phyloP scores from a whole-genome alignment of 2,329 filamentous ascomycete species.

The Fusarium caatingaense region DNA sequence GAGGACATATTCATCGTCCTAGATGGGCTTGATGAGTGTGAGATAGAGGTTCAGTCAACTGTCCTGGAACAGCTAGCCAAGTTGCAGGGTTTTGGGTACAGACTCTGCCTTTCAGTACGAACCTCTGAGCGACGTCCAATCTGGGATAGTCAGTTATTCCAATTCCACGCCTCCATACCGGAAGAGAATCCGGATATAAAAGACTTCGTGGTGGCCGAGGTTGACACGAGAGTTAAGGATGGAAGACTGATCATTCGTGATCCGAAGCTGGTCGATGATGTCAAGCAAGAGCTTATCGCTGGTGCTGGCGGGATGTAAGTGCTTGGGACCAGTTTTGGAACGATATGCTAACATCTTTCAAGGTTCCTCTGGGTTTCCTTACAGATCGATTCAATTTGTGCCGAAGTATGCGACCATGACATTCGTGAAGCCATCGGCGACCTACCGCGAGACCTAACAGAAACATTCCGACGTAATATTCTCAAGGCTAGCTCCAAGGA shows the following conservation, averaged over 20 bases:
- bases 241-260: constrained; percentile 29
- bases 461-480: constrained; percentile 50
- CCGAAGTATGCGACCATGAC: constrained; percentile 50
- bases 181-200: constrained; percentile 44
- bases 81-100: background rate
- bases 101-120: background rate
- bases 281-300: constrained; percentile 32
- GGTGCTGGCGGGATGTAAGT: constrained; percentile 51
- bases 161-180: constrained; percentile 1
- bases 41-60: background rate
- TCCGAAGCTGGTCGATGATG: constrained; percentile 29
- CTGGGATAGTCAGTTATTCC: background rate
- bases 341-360: background rate
- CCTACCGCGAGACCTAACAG: constrained; percentile 48
- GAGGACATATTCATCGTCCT: background rate
- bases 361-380: constrained; percentile 52
- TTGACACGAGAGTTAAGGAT: constrained; percentile 10
- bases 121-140: rapidly evolving
- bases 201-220: constrained; percentile 31
- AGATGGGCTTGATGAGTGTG: constrained; percentile 40
- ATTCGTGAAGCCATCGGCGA: constrained; percentile 50
- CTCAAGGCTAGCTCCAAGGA: constrained; percentile 18
- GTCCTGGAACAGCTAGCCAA: rapidly evolving
- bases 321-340: too few relatives aligned
- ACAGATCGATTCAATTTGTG: constrained; percentile 51